A percentile compares a stretch with the other conserved stretches of the same genome.
These are phyloP conservation scores for Penicillium alfredii DNA, from an alignment of 495 filamentous ascomycete species.

Conservation along the genomic window DNA sequence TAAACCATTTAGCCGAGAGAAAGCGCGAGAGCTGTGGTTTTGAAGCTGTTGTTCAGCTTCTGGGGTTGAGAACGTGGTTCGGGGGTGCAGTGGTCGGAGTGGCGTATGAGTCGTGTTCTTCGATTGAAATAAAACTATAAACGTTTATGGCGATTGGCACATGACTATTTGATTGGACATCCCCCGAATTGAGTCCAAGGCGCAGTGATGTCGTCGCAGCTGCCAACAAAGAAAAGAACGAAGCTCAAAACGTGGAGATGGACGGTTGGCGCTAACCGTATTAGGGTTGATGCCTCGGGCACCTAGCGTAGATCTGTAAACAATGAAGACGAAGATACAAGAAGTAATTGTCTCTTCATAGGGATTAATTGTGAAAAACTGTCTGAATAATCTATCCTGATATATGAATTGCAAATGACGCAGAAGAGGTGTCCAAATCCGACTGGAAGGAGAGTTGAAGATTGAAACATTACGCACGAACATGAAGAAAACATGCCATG, in stretches of 20 bases:
- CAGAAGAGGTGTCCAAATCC: no score
- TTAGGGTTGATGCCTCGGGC: background rate
- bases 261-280: background rate
- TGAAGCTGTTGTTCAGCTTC: constrained; percentile 1
- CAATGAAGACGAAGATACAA: no score
- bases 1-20: constrained; percentile 14
- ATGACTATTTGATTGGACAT: background rate
- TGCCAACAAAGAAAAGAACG: background rate
- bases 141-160: background rate
- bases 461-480: no score
- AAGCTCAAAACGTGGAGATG: background rate
- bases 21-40: background rate
- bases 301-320: background rate
- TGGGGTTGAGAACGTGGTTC: background rate
- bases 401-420: no score
- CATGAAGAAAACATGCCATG: no score
- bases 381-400: no score
- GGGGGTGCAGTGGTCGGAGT: no score
- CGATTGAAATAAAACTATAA: background rate
- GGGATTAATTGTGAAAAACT: no score
- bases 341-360: no score
- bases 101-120: background rate
- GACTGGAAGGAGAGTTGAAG: no score
- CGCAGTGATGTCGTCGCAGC: background rate
- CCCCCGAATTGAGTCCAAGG: background rate